Percentiles rank a stretch among this genome's conserved stretches.
These are phyloP conservation scores for Dactylorhiza incarnata DNA, from an alignment of 106 monocot species.

Conservation along the genomic window DNA sequence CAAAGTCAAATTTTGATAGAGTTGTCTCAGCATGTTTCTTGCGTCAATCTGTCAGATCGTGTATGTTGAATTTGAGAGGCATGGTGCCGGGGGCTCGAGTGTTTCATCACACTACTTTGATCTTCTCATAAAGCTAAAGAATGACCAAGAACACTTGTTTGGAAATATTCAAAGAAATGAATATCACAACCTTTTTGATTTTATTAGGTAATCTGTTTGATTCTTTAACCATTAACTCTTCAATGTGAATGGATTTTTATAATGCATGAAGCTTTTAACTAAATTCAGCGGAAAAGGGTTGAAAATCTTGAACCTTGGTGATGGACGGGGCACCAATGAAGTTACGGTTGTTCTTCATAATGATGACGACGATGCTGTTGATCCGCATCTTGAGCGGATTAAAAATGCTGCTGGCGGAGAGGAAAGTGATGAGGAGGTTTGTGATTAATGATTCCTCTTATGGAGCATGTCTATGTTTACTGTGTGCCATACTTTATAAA, in stretches of 20 bases:
- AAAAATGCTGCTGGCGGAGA: conserved; percentile 77
- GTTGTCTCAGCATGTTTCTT: not conserved
- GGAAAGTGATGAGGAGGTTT: conserved; percentile 97
- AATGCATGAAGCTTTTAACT: not conserved
- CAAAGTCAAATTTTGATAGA: not conserved
- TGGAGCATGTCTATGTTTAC: conserved; percentile 1
- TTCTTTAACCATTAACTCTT: not conserved
- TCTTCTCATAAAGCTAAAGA: conserved; percentile 93
- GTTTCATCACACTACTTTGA: conserved; percentile 99
- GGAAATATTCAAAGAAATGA: conserved; percentile 99
- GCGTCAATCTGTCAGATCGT: conserved; percentile 45
- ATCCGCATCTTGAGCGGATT: conserved; percentile 91
- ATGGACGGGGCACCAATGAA: conserved; percentile 43
- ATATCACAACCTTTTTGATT: conserved; percentile 92
- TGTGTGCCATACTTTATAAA: not conserved
- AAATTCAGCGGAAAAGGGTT: conserved; percentile 68
- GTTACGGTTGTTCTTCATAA: conserved; percentile 65
- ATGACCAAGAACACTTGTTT: conserved; percentile 91
- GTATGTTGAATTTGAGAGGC: conserved; percentile 94
- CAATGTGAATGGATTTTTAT: not conserved
- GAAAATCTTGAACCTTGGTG: conserved; percentile 93
- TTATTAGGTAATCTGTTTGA: conserved; percentile 53
- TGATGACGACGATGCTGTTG: conserved; percentile 86
- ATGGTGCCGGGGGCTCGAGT: conserved; percentile 97
- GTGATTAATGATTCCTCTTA: not conserved